Base-by-base conservation (phyloP, 306 rosid genomes). In the Lathyrus sativus region DNA sequence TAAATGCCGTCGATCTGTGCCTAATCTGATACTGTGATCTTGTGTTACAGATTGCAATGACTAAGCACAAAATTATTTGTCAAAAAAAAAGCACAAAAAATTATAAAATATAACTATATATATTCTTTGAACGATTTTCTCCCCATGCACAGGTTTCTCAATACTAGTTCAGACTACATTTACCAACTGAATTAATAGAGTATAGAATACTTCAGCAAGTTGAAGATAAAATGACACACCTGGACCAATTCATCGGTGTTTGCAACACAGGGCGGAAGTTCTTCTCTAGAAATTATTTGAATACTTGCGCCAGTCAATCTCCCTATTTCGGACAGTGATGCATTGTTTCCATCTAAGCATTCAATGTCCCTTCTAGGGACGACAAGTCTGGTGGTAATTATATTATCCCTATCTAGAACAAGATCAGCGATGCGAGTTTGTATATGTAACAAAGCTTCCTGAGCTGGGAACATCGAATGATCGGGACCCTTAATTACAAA, bases 371-470 rank as follows among this genome's bases (percentile, higher is more conserved):
- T 73, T 19, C 89, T 72, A 29, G 96, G 87, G 60, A 95, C 72
- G 73, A 95, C 80, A 53, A 95, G 85, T 86, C 96, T 84, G 77
- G 99, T 93, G 77, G 95, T 95, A 78, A 95, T 74, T 48, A 80
- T 73, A 75, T 85, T 84, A 67, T 90, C 97, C 68, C 80, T 81
- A 49, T 90, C 99, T 17, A 88, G 90, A 68, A 77, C 75, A 45
- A 93, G 96, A 87, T 95, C 96, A 2, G 84, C 95, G 64, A 95
- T 95, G 70, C 83, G 85, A 55, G 85, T 81, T 84, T 95, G 99
- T 76, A 95, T 84, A 81, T 95, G 99, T 82, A 95, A 77, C 82
- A 95, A 78, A 82, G 99, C 99, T 81, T 95, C 99, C 82, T 95
- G 99, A 63, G 99, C 99, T 56, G 99, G 99, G 85, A 95, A 95